Conservation (phyloP, 2,329 filamentous ascomycete genomes). For the Cladorrhinum sp. region DNA sequence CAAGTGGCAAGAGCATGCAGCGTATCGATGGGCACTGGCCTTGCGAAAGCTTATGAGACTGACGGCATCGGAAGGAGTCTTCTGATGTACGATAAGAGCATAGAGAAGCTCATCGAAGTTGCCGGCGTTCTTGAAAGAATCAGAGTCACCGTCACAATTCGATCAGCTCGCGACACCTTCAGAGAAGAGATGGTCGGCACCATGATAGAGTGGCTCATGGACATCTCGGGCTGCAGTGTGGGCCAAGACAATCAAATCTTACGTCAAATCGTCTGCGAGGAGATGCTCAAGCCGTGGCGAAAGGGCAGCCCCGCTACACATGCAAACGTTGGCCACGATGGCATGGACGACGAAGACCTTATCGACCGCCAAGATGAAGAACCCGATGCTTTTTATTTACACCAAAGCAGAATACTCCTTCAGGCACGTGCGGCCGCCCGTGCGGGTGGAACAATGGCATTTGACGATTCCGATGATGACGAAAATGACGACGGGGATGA, state of each 20-base stretch:
- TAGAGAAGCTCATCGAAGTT: constrained; percentile 71
- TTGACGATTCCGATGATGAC: constrained; percentile 64
- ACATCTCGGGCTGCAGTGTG: constrained; percentile 86
- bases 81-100: constrained; percentile 69
- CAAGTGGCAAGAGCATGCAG: constrained; percentile 88
- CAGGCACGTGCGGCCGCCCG: constrained; percentile 36
- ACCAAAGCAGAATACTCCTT: constrained; percentile 31
- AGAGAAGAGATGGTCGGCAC: constrained; percentile 98
- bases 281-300: constrained; percentile 84
- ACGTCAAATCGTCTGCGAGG: constrained; percentile 80
- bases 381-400: constrained; percentile 36
- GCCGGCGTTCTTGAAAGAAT: constrained; percentile 90
- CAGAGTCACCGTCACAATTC: constrained; percentile 91
- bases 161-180: constrained; percentile 91
- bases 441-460: constrained; percentile 47
- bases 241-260: constrained; percentile 77
- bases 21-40: constrained; percentile 65
- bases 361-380: constrained; percentile 47
- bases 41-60: constrained; percentile 78
- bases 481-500: constrained; percentile 42
- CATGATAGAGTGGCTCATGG: constrained; percentile 92
- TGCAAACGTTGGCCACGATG: constrained; percentile 70
- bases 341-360: constrained; percentile 76
- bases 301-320: constrained; percentile 82
- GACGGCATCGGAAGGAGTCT: constrained; percentile 86